Conservation (phyloP, 2,329 filamentous ascomycete species). For the Sporothrix pallida region DNA sequence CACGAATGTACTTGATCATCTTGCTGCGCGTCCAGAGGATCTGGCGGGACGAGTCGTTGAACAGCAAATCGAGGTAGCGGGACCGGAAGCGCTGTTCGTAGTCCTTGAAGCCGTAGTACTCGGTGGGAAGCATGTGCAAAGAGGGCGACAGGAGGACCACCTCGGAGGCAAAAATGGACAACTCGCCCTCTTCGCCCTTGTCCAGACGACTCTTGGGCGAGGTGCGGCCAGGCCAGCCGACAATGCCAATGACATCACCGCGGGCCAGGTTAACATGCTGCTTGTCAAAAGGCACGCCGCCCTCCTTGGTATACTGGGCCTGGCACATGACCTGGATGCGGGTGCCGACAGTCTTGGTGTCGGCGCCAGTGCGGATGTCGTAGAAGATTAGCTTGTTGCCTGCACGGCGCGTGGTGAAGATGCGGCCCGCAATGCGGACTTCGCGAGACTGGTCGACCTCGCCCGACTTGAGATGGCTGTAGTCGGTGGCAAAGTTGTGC, state of each 20-base stretch:
- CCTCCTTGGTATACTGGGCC: constrained; percentile 74
- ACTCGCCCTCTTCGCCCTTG: constrained; percentile 80
- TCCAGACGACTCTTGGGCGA: constrained; percentile 87
- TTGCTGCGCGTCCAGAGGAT: constrained; percentile 84
- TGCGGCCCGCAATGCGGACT: constrained; percentile 79
- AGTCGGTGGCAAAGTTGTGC: constrained; percentile 77
- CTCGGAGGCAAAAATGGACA: constrained; percentile 90
- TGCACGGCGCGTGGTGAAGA: constrained; percentile 84
- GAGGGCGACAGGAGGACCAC: constrained; percentile 87
- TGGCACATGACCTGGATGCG: constrained; percentile 94
- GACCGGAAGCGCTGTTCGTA: constrained; percentile 92
- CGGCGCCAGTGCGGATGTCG: constrained; percentile 70
- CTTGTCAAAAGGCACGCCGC: constrained; percentile 70
- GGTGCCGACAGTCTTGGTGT: constrained; percentile 65
- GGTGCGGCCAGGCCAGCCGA: constrained; percentile 83
- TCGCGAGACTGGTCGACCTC: constrained; percentile 77
- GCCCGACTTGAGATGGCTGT: constrained; percentile 82
- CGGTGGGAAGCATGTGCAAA: constrained; percentile 85
- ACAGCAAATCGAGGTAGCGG: constrained; percentile 93
- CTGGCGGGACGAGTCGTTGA: constrained; percentile 86
- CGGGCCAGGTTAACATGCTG: constrained; percentile 89
- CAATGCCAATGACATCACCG: constrained; percentile 90
- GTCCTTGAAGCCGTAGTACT: constrained; percentile 95
- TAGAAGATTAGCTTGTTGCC: constrained; percentile 92
- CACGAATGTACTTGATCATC: constrained; percentile 86